Evolutionary conservation across 495 filamentous ascomycete genomes (phyloP).

Genomic region (Chaetomium fimeti): DNA sequence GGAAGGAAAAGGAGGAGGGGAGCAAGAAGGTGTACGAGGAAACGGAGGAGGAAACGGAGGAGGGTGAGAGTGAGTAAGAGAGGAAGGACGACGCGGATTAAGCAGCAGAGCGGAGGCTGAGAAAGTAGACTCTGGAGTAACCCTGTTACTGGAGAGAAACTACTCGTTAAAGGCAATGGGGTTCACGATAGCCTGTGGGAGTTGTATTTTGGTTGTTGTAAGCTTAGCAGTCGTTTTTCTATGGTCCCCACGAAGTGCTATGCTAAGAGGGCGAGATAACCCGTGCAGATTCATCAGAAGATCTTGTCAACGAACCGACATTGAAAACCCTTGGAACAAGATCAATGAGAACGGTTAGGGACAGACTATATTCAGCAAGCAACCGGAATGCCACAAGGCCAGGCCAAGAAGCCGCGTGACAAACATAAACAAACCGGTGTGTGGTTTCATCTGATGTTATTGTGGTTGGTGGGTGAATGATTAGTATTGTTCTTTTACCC

Average conservation of each 20-base stretch:
- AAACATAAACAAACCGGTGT: not conserved
- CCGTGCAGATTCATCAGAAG: not conserved
- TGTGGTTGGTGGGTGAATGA: conserved; percentile 7
- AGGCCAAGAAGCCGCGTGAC: not conserved
- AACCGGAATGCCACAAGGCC: not conserved
- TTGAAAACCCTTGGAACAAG: not conserved
- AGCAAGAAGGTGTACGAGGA: too few species aligned
- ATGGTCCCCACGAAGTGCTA: not conserved
- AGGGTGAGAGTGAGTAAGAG: too few species aligned
- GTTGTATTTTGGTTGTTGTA: not conserved
- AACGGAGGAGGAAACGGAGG: too few species aligned
- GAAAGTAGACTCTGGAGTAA: not conserved
- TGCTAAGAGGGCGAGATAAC: not conserved
- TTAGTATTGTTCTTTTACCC: not conserved
- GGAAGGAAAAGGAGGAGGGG: too few species aligned
- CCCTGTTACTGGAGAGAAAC: not conserved
- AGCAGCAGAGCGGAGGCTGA: not conserved
- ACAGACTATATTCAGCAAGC: not conserved
- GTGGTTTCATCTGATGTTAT: conserved; percentile 1
- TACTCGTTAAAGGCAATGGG: too few species aligned
- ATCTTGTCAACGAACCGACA: not conserved
- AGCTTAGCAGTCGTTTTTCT: not conserved
- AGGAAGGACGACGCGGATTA: not conserved
- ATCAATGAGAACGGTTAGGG: not conserved
- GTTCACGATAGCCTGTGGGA: not conserved